phyloP scores from a whole-genome alignment of 495 filamentous ascomycete species.

The Chaetomium tenue region DNA sequence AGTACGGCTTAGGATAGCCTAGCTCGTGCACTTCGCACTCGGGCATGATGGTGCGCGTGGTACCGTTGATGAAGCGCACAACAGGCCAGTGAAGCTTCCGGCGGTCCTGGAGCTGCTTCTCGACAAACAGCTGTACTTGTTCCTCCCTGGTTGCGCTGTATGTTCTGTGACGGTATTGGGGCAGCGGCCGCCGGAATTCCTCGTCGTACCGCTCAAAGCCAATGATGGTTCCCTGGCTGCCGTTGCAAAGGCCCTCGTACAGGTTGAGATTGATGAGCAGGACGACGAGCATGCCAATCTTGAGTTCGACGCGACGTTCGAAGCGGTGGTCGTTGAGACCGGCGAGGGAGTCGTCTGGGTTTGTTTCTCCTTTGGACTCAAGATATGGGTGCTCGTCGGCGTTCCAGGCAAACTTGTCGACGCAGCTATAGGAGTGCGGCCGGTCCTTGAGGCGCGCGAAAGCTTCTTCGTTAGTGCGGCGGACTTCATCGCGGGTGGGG shows the following conservation, averaged over 20 bases:
- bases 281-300: conserved; percentile 88
- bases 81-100: conserved; percentile 60
- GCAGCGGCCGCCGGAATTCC: conserved; percentile 51
- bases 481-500: conserved; percentile 43
- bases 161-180: conserved; percentile 30
- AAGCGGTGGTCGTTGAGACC: conserved; percentile 56
- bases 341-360: conserved; percentile 65
- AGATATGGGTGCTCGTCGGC: conserved; percentile 61
- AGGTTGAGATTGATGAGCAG: conserved; percentile 88
- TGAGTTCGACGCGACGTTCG: conserved; percentile 59
- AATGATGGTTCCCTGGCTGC: conserved; percentile 77
- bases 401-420: conserved; percentile 58
- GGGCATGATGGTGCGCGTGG: conserved; percentile 43
- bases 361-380: conserved; percentile 57
- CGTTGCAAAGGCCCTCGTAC: conserved; percentile 74
- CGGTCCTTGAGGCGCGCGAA: conserved; percentile 40
- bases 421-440: conserved; percentile 64
- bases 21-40: conserved; percentile 49
- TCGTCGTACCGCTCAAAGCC: conserved; percentile 68
- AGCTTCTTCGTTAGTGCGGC: conserved; percentile 38
- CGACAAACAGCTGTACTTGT: conserved; percentile 36
- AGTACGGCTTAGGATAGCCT: conserved; percentile 50
- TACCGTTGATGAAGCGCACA: conserved; percentile 63
- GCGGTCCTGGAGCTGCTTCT: conserved; percentile 12
- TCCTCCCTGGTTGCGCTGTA: conserved; percentile 46